Conservation (phyloP, 331 rosid species). For the Quercus tomentella region DNA sequence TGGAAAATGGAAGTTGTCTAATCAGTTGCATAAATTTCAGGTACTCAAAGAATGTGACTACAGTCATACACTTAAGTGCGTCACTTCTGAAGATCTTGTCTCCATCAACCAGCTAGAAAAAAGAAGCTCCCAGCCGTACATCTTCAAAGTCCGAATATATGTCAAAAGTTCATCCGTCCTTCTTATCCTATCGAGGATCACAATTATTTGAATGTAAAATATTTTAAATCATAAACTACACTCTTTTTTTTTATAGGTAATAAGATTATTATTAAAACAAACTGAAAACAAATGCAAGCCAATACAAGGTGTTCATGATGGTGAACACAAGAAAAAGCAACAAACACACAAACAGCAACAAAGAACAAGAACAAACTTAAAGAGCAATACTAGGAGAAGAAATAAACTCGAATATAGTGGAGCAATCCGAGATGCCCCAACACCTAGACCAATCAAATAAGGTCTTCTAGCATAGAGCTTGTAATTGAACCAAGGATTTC, state of each 20-base stretch:
- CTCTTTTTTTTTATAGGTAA: neutral
- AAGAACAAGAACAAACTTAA: no score
- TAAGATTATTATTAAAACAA: no score
- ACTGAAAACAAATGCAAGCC: no score
- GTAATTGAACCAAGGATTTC: no score
- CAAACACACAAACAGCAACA: no score
- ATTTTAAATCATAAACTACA: neutral
- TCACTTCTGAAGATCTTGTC: constrained; percentile 82
- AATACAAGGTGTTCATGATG: no score
- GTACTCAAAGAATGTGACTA: constrained; percentile 8
- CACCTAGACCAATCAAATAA: no score
- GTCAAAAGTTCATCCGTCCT: constrained; percentile 87
- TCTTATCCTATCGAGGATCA: constrained; percentile 54
- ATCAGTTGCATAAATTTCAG: constrained; percentile 19
- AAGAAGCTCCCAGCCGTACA: constrained; percentile 93
- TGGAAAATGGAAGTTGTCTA: constrained; percentile 5
- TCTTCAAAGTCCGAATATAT: constrained; percentile 85
- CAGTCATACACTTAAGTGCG: constrained; percentile 72
- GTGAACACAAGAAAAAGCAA: no score
- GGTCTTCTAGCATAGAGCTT: no score
- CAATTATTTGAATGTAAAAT: constrained; percentile 1
- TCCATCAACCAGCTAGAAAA: constrained; percentile 93
- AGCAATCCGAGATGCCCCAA: no score
- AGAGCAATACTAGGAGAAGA: no score
- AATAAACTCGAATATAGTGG: no score